These are phyloP conservation scores for Malus sylvestris DNA, from an alignment of 306 rosid species.

Conservation along the genomic window DNA sequence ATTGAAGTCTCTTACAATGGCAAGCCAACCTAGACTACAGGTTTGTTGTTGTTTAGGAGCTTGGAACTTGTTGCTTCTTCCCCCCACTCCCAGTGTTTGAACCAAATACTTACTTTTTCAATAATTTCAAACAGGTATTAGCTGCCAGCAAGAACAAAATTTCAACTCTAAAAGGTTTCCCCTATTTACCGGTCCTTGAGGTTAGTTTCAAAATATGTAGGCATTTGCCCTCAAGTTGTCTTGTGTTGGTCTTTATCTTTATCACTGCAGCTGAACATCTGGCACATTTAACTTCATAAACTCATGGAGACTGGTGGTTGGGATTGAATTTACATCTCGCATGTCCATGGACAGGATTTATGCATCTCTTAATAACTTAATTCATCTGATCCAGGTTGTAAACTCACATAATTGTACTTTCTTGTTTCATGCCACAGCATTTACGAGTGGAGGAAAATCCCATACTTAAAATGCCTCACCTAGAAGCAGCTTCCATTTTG, in stretches of 20 bases:
- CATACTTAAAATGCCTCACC: slow-evolving; percentile 80
- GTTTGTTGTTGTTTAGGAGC: slow-evolving; percentile 33
- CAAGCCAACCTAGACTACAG: slow-evolving; percentile 98
- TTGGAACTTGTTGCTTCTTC: not conserved
- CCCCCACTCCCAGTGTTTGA: not conserved
- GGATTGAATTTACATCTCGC: not conserved
- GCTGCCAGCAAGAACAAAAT: slow-evolving; percentile 98
- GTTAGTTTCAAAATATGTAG: slow-evolving; percentile 32
- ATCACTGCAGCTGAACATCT: not conserved
- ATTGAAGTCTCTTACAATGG: slow-evolving; percentile 89
- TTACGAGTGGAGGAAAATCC: slow-evolving; percentile 98
- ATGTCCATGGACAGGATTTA: not conserved
- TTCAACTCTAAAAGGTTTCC: slow-evolving; percentile 85
- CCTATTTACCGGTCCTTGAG: slow-evolving; percentile 89
- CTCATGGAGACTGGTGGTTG: not conserved
- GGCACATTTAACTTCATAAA: not conserved
- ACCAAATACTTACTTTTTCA: slow-evolving; percentile 14
- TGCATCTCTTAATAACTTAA: not conserved
- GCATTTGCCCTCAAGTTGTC: not conserved
- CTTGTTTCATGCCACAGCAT: slow-evolving; percentile 54
- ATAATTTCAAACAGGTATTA: slow-evolving; percentile 65
- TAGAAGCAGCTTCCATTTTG: slow-evolving; percentile 94
- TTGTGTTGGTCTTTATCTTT: not conserved
- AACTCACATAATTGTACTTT: not conserved
- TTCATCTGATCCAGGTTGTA: not conserved